Evolutionary conservation across 371 early-diverging fungal genomes (phyloP), one percentile per base, ranked within the genome.

Genomic region (Entomophthora muscae): DNA sequence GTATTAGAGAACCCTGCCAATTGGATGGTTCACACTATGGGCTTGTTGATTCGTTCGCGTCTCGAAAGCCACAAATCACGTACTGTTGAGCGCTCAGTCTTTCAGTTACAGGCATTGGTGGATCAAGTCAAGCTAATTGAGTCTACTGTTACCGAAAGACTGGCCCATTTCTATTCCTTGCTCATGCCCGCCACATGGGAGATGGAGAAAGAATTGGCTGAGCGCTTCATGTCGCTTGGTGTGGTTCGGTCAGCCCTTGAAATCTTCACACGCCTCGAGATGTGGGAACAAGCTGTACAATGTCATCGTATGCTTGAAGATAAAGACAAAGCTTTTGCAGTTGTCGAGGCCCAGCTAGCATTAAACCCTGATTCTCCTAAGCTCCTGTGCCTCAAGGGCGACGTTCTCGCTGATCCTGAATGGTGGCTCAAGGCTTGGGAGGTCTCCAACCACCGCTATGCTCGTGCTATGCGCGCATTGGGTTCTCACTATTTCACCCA

Each of bases 1-100:
- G 91, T 95, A 17, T 73, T 95, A 32, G 90, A 89, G 67, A 84
- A 91, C 66, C 84, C 94, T 33, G 89, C 89, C 74, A 95, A 97
- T 76, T 97, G 95, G 95, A 89, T 89, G 75, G 90, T 97, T 12
- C 87, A 94, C 75, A 90, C 95, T 22, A 90, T 92, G 90, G 95
- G 81, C 10, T 73, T 97, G 24, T 71, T 97, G 55, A 73, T 89
- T 53, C 83, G 94, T 53, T 89, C 93, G 21, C 86, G 96, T 28
- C 78, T 97, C 51, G 98, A 97, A 72, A 69, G 84, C n/a, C 71
- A 80, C 59, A 89, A 89, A 64, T 77, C 85, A 1, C 82, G 95
- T 57, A 95, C 94, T 0, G 91, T 90, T 0, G 93, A 95, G 71
- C 86, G 98, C 31, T 79, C 93, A 10, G 84, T 78, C 0, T 75